Evolutionary conservation across 2,329 filamentous ascomycete species (phyloP).

Genomic region (Cladosporium sp.): DNA sequence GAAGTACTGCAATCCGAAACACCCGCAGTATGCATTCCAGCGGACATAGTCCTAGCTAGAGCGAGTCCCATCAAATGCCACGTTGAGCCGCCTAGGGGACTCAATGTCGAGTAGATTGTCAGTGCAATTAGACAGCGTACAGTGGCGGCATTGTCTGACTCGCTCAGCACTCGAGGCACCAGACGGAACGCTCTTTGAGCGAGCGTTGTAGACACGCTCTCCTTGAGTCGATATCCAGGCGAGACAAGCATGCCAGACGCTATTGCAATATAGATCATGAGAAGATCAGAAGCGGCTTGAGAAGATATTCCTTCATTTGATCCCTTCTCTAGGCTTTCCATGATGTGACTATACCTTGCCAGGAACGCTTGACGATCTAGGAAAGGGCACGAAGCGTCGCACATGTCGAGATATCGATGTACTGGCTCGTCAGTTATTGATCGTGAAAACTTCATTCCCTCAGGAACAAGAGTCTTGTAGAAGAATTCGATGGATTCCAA

Average conservation of each 20-base stretch:
- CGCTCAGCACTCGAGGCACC: background rate
- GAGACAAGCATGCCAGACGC: slow-evolving; percentile 2
- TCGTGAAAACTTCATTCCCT: background rate
- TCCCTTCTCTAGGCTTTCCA: background rate
- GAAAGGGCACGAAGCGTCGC: slow-evolving; percentile 7
- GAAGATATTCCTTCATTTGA: background rate
- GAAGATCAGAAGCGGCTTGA: slow-evolving; percentile 1
- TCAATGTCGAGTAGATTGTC: background rate
- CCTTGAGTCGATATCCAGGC: background rate
- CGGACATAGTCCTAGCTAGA: slow-evolving; percentile 9
- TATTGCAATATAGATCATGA: background rate
- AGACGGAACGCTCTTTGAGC: background rate
- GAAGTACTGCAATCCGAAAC: background rate
- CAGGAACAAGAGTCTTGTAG: background rate
- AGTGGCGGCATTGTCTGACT: background rate
- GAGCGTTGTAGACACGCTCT: background rate
- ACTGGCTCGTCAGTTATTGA: background rate
- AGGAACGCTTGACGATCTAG: slow-evolving; percentile 4
- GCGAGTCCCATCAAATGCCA: slow-evolving; percentile 14
- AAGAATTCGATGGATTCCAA: background rate
- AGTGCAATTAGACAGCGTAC: slow-evolving; percentile 4
- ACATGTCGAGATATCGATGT: background rate
- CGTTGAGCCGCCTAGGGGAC: slow-evolving; percentile 5
- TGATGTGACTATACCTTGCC: background rate
- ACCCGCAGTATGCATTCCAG: slow-evolving; percentile 10